phyloP scores from a whole-genome alignment of 1,284 basidiomycete genomes.

The Baeospora myosura region DNA sequence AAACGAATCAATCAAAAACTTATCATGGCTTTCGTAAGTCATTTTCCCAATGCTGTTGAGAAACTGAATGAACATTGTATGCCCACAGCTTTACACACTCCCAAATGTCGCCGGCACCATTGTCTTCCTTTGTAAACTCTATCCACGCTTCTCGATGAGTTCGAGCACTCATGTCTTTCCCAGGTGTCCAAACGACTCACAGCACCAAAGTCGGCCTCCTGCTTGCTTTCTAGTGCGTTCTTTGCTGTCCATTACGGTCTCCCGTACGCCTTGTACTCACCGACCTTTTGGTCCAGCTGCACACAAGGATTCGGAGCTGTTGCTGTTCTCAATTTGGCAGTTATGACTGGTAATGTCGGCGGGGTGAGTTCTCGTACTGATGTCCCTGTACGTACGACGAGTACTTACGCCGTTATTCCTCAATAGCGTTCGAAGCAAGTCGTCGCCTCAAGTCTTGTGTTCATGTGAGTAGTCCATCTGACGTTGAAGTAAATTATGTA shows the following conservation, averaged over 20 bases:
- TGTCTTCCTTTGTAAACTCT: constrained; percentile 41
- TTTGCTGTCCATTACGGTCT: background rate
- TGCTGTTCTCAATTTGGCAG: constrained; percentile 34
- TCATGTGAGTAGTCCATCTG: constrained; percentile 34
- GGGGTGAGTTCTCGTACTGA: constrained; percentile 20
- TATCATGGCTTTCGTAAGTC: constrained; percentile 34
- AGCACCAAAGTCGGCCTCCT: constrained; percentile 41
- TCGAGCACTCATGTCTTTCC: too few relatives aligned
- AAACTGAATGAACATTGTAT: background rate
- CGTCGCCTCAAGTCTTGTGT: constrained; percentile 36
- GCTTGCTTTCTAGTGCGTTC: constrained; percentile 40
- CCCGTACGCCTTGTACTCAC: background rate
- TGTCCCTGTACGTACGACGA: background rate
- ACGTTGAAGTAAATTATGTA: too few relatives aligned
- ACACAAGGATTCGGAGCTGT: constrained; percentile 39
- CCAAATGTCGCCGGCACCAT: constrained; percentile 44
- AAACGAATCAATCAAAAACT: constrained; percentile 38
- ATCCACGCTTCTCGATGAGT: constrained; percentile 11
- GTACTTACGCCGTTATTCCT: background rate
- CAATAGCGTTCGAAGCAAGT: constrained; percentile 40
- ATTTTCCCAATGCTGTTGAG: background rate
- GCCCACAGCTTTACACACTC: constrained; percentile 33
- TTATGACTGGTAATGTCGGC: constrained; percentile 41
- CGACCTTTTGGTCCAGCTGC: constrained; percentile 22
- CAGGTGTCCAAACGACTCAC: constrained; percentile 32